Evolutionary conservation across 2,329 filamentous ascomycete genomes (phyloP), one percentile per base, ranked within the genome.

Genomic region (Ceratocystis smalleyi): DNA sequence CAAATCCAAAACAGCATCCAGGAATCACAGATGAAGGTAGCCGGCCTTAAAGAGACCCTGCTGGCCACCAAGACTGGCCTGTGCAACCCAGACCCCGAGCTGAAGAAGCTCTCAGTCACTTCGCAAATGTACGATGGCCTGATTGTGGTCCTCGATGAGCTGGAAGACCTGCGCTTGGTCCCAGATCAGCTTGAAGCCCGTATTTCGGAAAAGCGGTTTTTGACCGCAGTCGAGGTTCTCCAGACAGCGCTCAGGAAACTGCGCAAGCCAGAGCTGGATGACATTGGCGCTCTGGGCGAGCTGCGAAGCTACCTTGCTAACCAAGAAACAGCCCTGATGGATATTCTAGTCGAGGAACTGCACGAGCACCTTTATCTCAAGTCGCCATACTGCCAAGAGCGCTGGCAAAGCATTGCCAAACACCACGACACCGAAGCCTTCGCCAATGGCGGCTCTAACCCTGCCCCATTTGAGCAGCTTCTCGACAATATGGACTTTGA

Each of bases 351-450:
- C n/a, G 94, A 99, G 73, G 94, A 99, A 74, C 79, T 99, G 43
- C 94, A 99, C 72, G 94, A 95, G 72, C 94, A 99, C 75, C 80
- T 99, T 3, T 99, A 99, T 72, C 83, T 99, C 47, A 97, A 97
- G 73, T 97, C 92, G 2, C 94, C 92, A 0, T 99, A 99, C 72
- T 97, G 92, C 72, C 91, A 96, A 72, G 90, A 96, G 72, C 81
- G 94, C 69, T 99, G 94, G 94, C 95, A 95, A 74, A 83, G 82
- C 66, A 83, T 95, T 66, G 81, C 86, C 45, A 87, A 86, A 69
- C 82, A 81, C 45, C 85, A 88, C 68, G 79, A 82, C 59, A 76
- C 77, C 2, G 79, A 81, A 61, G 76, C 73, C 45, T 79, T 78
- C 65, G 72, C 75, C n/a, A 76, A 80, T 15, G 17, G 15, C 8